Conservation (phyloP, 1,284 basidiomycete species). For the Schizophyllum commune region DNA sequence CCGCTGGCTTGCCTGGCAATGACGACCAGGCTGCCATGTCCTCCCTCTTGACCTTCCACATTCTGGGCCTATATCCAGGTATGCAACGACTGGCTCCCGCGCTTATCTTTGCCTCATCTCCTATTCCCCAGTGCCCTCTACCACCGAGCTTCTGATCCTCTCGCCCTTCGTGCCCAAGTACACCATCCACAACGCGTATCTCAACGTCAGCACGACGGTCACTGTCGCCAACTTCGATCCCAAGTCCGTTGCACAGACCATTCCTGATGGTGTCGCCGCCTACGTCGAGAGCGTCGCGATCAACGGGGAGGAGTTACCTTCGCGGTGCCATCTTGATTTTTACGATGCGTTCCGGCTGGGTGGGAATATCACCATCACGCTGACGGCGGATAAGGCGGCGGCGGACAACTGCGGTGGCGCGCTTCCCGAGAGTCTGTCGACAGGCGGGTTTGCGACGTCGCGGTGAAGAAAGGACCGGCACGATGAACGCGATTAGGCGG, state of each 20-base stretch:
- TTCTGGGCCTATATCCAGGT: constrained; percentile 62
- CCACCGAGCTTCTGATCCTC: constrained; percentile 43
- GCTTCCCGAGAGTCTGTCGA: constrained; percentile 55
- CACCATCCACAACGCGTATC: constrained; percentile 46
- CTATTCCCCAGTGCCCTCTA: constrained; percentile 33
- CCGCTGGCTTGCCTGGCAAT: constrained; percentile 49
- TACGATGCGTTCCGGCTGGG: constrained; percentile 59
- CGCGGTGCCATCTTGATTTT: constrained; percentile 60
- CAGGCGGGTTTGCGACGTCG: constrained; percentile 47
- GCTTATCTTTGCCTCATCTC: background rate
- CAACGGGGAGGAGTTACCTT: constrained; percentile 35
- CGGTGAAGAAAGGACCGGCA: constrained; percentile 18
- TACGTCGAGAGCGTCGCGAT: constrained; percentile 46
- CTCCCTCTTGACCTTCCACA: constrained; percentile 51
- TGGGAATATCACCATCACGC: constrained; percentile 52
- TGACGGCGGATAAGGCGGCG: constrained; percentile 45
- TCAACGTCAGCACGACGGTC: constrained; percentile 42
- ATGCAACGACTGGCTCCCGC: constrained; percentile 11
- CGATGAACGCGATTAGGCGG: background rate
- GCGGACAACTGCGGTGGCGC: constrained; percentile 44
- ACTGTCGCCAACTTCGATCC: constrained; percentile 39
- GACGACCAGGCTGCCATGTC: constrained; percentile 69
- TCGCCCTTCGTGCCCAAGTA: constrained; percentile 50
- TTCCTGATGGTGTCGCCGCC: constrained; percentile 36
- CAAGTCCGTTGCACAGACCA: constrained; percentile 35